phyloP scores from a whole-genome alignment of 768 basidiomycete species.

The Termitomyces sp. region DNA sequence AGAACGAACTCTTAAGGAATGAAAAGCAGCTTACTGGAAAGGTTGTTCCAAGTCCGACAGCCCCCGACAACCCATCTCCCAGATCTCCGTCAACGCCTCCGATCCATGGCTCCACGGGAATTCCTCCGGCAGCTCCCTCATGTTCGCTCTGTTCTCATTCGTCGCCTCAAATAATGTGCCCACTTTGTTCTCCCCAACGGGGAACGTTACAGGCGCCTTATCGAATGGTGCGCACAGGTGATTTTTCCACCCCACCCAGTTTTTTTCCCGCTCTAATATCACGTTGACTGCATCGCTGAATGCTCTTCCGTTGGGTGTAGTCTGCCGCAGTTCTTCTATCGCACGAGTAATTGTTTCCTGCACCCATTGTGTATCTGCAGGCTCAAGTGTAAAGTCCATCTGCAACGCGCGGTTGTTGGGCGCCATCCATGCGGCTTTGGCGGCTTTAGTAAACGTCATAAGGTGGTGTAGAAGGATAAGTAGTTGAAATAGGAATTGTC shows the following conservation, averaged over 20 bases:
- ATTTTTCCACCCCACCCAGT: constrained; percentile 91
- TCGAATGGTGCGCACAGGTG: constrained; percentile 77
- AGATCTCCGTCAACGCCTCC: constrained; percentile 70
- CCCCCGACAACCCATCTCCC: constrained; percentile 75
- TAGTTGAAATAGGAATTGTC: constrained; percentile 85
- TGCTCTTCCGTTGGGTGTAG: constrained; percentile 69
- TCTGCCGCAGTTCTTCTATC: constrained; percentile 59
- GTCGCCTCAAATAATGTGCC: constrained; percentile 59
- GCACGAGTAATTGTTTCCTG: constrained; percentile 60
- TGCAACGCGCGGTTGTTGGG: constrained; percentile 74
- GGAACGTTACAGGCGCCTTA: constrained; percentile 55
- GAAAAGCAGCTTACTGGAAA: constrained; percentile 46
- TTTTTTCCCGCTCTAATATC: constrained; percentile 78
- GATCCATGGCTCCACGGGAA: constrained; percentile 68
- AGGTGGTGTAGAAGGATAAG: constrained; percentile 75
- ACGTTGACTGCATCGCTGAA: constrained; percentile 70
- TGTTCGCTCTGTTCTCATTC: constrained; percentile 38
- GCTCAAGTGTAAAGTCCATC: constrained; percentile 75
- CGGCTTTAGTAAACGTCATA: constrained; percentile 63
- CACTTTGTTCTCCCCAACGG: constrained; percentile 41
- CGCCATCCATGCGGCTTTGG: constrained; percentile 55
- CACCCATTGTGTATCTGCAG: constrained; percentile 68
- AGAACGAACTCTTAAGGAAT: background rate
- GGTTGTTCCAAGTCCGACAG: constrained; percentile 57
- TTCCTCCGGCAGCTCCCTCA: constrained; percentile 51